Percentiles rank a stretch among this genome's conserved stretches.
phyloP scores from a whole-genome alignment of 2,329 filamentous ascomycete genomes.

The Zopfia rhizophila region DNA sequence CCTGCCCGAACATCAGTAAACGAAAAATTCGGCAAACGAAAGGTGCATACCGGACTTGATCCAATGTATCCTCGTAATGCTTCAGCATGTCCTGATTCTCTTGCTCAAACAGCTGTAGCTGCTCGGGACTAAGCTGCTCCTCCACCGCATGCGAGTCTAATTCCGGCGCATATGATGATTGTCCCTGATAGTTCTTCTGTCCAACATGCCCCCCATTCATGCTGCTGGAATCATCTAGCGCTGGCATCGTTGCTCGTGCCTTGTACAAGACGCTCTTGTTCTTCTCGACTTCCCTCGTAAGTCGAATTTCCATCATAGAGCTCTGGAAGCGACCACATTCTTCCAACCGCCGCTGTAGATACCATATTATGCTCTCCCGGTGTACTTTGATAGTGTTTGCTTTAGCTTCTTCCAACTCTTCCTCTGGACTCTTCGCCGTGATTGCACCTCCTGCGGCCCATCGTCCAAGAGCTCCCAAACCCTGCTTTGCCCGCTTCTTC shows the following conservation, averaged over 20 bases:
- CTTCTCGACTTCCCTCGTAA: conserved; percentile 88
- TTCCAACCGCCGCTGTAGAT: conserved; percentile 78
- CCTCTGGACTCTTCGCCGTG: conserved; percentile 70
- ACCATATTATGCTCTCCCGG: conserved; percentile 86
- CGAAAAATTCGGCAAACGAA: neutral
- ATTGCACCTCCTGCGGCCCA: conserved; percentile 69
- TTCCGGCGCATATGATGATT: conserved; percentile 34
- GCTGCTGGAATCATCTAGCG: conserved; percentile 30
- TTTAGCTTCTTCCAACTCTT: conserved; percentile 75
- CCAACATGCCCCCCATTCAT: conserved; percentile 27
- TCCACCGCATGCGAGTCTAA: conserved; percentile 52
- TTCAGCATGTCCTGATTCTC: conserved; percentile 93
- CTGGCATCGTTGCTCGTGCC: conserved; percentile 55
- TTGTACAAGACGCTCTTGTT: conserved; percentile 86
- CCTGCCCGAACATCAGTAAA: conserved; percentile 58
- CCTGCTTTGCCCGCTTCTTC: conserved; percentile 72
- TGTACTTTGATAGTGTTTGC: conserved; percentile 75
- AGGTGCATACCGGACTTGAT: conserved; percentile 84
- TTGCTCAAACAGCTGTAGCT: conserved; percentile 91
- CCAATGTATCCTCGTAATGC: conserved; percentile 92
- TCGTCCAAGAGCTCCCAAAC: conserved; percentile 74
- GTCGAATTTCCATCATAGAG: conserved; percentile 90
- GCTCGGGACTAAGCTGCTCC: conserved; percentile 78
- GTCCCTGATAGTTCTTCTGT: conserved; percentile 37
- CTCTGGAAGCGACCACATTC: conserved; percentile 81